Base-by-base conservation (phyloP, 805 yeast species). In the Candida endomychidarum region DNA sequence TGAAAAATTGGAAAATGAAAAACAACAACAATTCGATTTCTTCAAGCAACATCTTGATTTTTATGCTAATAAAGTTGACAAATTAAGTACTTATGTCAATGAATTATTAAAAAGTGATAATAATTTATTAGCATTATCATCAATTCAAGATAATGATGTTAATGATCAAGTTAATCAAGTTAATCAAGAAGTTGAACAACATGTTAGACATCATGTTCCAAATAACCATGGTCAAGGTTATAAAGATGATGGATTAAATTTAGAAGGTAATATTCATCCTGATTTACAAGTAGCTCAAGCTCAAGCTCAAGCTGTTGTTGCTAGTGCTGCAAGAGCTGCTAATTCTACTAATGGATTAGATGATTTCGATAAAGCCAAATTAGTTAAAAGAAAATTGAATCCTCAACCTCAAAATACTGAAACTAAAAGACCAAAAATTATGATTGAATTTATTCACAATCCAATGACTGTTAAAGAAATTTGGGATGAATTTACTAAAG, bases 391-490 rank as follows among this genome's bases (percentile, higher is more conserved):
- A 14, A 43, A 29, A 16, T 24, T 32, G n/a, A 16, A 11, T 22
- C 17, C 40, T n/a, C 26, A 28, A 18, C 14, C 18, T 5, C 8
- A 17, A 8, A 3, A 23, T 8, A 16, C 8, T 30, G 34, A 34
- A 32, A 12, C n/a, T 34, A 67, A 66, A 39, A 56, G 59, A 35
- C 74, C 72, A 14, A 65, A 63, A 46, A 58, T 69, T 28, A 41
- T 50, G 17, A 59, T 67, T 33, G 68, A 65, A 31, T 69, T 69
- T 44, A 54, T 69, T 21, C 73, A 67, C 43, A 69, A 68, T 38
- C 75, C 74, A 8, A 65, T 64, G 63, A 64, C 74, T 2, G 69
- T 69, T 5, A 58, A 60, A 41, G 74, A 69, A 42, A 69, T 69
- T 30, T 67, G 67, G 52, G 73, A 67, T 36, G 75, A 69, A 49